Evolutionary conservation across 2,329 filamentous ascomycete species (phyloP), one percentile per base, ranked within the genome.

Genomic region (Purpureocillium lavendulum): DNA sequence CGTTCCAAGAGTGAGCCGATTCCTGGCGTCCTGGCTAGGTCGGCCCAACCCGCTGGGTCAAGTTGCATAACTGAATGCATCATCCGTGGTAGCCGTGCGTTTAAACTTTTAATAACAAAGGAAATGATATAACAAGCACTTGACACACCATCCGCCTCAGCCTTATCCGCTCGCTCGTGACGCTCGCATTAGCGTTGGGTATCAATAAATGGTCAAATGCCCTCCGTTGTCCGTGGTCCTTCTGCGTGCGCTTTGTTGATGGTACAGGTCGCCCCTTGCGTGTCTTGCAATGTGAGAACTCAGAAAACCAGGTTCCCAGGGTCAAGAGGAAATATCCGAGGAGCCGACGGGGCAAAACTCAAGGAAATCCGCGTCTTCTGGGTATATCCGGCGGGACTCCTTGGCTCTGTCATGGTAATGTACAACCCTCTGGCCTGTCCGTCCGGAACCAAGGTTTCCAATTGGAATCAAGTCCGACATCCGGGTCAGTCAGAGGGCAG

Each of bases 141-240:
- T 35, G 33, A 40, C 40, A 39, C 34, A 28, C 40, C 35, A 33
- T 29, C 30, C 36, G 35, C 43, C 17, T 40, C 39, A 30, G 41
- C 41, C 26, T 38, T 45, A 30, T 30, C 39, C 31, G 40, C 17
- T 26, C 39, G 32, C 26, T 41, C 18, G 30, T 38, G 31, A 40
- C 38, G 40, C 40, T 38, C 32, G 28, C 26, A 46, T 34, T 21
- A 47, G 51, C 46, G 49, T 46, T 55, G 59, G 59, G 59, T 61
- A 61, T 61, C 59, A 59, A 52, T 49, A 58, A 51, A 58, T 53
- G 53, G 53, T 29, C 33, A 52, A 58, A 52, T 18, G 33, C 14
- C 21, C 33, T 14, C 28, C 29, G 29, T n/a, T 21, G 14, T 18
- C 24, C 21, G 17, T 7, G 7, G 28, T 33, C 33, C 12, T 26